phyloP scores from a whole-genome alignment of 805 yeast species.

The Barnettozyma vustinii region DNA sequence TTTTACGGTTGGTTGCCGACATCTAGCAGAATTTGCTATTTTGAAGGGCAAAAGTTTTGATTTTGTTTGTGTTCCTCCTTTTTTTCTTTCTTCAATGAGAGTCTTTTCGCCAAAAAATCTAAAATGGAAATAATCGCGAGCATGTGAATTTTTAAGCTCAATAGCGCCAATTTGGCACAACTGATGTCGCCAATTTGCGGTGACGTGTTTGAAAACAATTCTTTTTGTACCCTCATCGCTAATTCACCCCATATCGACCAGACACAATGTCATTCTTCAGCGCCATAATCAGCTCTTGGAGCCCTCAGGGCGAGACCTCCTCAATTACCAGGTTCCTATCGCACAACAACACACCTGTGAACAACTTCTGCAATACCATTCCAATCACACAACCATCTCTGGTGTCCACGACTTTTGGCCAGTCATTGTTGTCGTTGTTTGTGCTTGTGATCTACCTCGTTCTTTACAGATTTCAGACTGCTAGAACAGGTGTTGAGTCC shows the following conservation, averaged over 20 bases:
- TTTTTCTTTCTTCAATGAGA: neutral
- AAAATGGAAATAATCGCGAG: neutral
- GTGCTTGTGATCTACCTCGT: conserved; percentile 12
- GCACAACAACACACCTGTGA: conserved; percentile 24
- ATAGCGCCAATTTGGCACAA: neutral
- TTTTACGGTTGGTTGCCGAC: conserved; percentile 1
- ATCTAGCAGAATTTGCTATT: neutral
- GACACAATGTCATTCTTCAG: conserved; percentile 4
- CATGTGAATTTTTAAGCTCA: neutral
- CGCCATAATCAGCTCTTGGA: conserved; percentile 9
- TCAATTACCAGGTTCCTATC: conserved; percentile 16
- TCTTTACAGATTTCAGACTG: conserved; percentile 6
- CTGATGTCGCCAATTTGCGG: neutral
- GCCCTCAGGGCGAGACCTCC: conserved; percentile 3
- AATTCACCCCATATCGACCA: neutral
- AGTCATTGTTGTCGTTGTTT: conserved; percentile 14
- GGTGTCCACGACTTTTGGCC: conserved; percentile 23
- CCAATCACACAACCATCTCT: conserved; percentile 23
- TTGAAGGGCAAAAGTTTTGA: neutral
- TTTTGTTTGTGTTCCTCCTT: neutral
- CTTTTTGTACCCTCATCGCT: too few relatives aligned
- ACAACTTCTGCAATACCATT: conserved; percentile 17
- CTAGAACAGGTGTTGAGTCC: conserved; percentile 18
- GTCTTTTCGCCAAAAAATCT: neutral
- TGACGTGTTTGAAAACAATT: too few relatives aligned